Percentiles rank a stretch among this genome's conserved stretches.
phyloP scores from a whole-genome alignment of 1,284 basidiomycete genomes.

The Ustilago lituana region DNA sequence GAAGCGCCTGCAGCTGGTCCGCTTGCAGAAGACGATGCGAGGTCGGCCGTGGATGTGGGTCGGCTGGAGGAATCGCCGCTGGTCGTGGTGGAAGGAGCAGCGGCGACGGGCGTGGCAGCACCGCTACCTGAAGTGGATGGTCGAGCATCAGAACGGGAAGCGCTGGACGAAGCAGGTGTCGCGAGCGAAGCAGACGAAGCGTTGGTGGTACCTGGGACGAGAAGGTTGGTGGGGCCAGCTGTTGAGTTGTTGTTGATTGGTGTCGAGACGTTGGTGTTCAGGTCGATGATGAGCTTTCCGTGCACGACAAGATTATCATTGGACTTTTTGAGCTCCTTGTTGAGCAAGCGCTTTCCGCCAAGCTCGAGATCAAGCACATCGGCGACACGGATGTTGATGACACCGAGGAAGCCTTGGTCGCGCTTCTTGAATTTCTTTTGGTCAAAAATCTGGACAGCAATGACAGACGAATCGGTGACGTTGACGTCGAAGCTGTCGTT shows the following conservation, averaged over 20 bases:
- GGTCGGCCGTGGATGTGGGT: slow-evolving; percentile 31
- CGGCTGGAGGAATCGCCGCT: slow-evolving; percentile 31
- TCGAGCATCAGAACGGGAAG: slow-evolving; percentile 24
- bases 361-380: slow-evolving; percentile 89
- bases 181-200: slow-evolving; percentile 57
- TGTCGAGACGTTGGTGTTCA: slow-evolving; percentile 66
- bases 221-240: slow-evolving; percentile 50
- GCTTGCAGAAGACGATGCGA: slow-evolving; percentile 17
- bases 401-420: slow-evolving; percentile 93
- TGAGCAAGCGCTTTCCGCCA: slow-evolving; percentile 80
- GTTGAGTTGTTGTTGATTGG: slow-evolving; percentile 59
- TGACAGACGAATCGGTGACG: slow-evolving; percentile 87
- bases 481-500: slow-evolving; percentile 69
- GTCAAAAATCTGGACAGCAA: slow-evolving; percentile 95
- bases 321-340: slow-evolving; percentile 66
- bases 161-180: slow-evolving; percentile 26
- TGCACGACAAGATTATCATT: slow-evolving; percentile 67
- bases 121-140: slow-evolving; percentile 38
- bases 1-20: slow-evolving; percentile 14
- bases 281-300: slow-evolving; percentile 67
- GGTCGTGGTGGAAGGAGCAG: slow-evolving; percentile 24
- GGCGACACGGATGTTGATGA: slow-evolving; percentile 88
- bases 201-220: slow-evolving; percentile 46
- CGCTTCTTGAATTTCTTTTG: slow-evolving; percentile 95
- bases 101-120: slow-evolving; percentile 21